Conservation (phyloP, 371 early-diverging fungal genomes). For the Encephalitozoon hellem region DNA sequence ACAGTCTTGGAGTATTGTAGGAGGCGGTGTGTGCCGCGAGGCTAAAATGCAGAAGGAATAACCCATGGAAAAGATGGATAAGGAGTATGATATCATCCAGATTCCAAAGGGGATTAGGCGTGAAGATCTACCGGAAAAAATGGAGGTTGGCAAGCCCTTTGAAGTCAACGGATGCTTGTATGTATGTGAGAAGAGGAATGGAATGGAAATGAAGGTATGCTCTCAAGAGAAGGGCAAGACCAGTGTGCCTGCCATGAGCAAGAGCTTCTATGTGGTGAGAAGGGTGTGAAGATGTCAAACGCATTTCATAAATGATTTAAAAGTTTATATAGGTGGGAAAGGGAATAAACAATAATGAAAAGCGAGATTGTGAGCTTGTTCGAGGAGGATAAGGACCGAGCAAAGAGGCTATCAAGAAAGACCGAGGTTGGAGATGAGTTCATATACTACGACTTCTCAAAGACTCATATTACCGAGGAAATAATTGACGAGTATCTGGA, state of each 20-base stretch:
- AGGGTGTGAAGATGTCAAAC: constrained; percentile 1
- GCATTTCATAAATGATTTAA: neutral
- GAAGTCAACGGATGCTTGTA: neutral
- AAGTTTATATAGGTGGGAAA: neutral
- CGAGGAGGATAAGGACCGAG: constrained; percentile 37
- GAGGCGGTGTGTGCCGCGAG: too few species aligned
- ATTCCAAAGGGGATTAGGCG: constrained; percentile 3
- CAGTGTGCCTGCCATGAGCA: neutral
- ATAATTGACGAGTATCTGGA: neutral
- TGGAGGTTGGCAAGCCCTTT: constrained; percentile 16
- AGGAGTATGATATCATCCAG: constrained; percentile 12
- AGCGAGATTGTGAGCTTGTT: neutral
- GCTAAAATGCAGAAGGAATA: neutral
- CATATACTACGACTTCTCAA: constrained; percentile 55
- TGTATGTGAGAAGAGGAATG: constrained; percentile 18
- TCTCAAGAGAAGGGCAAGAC: neutral
- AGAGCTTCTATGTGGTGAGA: constrained; percentile 24
- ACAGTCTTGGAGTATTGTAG: neutral
- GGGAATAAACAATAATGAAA: neutral
- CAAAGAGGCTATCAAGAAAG: constrained; percentile 13
- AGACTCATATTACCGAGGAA: constrained; percentile 54
- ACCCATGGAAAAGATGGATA: neutral
- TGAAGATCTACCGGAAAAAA: neutral
- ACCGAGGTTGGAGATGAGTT: constrained; percentile 31
- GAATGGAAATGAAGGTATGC: neutral